Percentiles rank a stretch among this genome's conserved stretches.
Evolutionary conservation across 495 filamentous ascomycete genomes (phyloP).

Genomic region (Penicillium turbatum): DNA sequence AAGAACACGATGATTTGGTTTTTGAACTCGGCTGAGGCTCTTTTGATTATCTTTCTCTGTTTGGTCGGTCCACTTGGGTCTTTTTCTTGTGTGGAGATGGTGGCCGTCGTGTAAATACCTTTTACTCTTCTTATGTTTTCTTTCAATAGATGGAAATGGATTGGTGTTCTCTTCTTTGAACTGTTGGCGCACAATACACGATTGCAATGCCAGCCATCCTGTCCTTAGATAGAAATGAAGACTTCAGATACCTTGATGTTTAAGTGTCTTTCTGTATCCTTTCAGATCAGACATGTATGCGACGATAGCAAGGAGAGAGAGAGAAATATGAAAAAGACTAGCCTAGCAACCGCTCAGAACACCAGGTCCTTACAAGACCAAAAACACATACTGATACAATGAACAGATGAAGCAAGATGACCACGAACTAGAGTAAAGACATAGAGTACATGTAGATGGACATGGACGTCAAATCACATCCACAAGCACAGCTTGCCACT

Average conservation of each 20-base stretch:
- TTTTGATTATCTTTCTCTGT: slow-evolving; percentile 7
- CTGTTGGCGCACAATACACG: not conserved
- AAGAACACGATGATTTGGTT: slow-evolving; percentile 6
- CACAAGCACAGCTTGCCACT: slow-evolving; percentile 92
- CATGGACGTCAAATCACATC: slow-evolving; percentile 51
- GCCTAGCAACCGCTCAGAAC: not conserved
- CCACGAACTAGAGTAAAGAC: not conserved
- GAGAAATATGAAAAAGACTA: not conserved
- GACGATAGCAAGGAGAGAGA: not conserved
- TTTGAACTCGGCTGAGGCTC: not conserved
- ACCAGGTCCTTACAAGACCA: not conserved
- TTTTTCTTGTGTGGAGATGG: slow-evolving; percentile 13
- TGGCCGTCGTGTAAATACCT: slow-evolving; percentile 28
- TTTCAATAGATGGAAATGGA: slow-evolving; percentile 37
- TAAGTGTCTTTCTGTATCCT: not conserved
- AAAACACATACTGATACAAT: not conserved
- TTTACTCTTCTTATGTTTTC: slow-evolving; percentile 27
- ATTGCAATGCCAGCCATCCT: not conserved
- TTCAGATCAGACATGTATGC: not conserved
- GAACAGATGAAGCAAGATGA: not conserved
- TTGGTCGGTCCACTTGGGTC: slow-evolving; percentile 5
- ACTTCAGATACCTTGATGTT: not conserved
- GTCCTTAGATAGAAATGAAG: not conserved
- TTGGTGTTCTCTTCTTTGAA: slow-evolving; percentile 13
- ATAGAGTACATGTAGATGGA: not conserved